These are phyloP conservation scores for Somion occarium DNA, from an alignment of 1,284 basidiomycete genomes.

Conservation along the genomic window DNA sequence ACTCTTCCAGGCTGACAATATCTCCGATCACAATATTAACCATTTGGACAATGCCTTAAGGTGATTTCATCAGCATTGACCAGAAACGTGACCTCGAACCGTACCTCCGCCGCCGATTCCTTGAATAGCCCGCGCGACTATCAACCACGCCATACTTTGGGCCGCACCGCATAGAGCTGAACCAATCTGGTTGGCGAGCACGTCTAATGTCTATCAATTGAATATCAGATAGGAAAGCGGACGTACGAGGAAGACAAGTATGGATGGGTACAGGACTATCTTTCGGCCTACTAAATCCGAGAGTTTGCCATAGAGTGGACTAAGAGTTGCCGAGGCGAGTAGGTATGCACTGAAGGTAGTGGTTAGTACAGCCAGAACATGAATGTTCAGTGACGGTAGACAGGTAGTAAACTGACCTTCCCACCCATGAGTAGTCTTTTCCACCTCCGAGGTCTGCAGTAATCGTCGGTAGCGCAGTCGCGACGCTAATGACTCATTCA, in stretches of 20 bases:
- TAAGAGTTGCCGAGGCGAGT: conserved; percentile 54
- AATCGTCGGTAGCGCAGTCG: conserved; percentile 74
- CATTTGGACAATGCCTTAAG: conserved; percentile 50
- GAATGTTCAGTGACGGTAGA: neutral
- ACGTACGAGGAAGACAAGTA: conserved; percentile 59
- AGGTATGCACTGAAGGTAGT: conserved; percentile 63
- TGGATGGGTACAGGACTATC: conserved; percentile 60
- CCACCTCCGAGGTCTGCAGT: conserved; percentile 60
- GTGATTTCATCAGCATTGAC: no score
- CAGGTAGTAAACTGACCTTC: conserved; percentile 40
- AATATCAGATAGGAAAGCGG: conserved; percentile 7
- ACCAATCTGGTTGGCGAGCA: conserved; percentile 48
- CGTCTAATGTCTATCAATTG: neutral
- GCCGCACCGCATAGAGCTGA: conserved; percentile 78
- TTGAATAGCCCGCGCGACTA: conserved; percentile 68
- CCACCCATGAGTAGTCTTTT: conserved; percentile 65
- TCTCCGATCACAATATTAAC: conserved; percentile 69
- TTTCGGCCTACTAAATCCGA: conserved; percentile 70
- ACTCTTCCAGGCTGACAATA: conserved; percentile 69
- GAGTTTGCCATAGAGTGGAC: conserved; percentile 69
- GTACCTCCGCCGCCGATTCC: conserved; percentile 69
- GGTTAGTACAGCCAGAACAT: neutral
- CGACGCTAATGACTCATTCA: conserved; percentile 40
- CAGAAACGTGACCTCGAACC: neutral
- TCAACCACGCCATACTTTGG: conserved; percentile 68